phyloP scores from a whole-genome alignment of 2,329 filamentous ascomycete species.

The Dactylellina parvicollis region DNA sequence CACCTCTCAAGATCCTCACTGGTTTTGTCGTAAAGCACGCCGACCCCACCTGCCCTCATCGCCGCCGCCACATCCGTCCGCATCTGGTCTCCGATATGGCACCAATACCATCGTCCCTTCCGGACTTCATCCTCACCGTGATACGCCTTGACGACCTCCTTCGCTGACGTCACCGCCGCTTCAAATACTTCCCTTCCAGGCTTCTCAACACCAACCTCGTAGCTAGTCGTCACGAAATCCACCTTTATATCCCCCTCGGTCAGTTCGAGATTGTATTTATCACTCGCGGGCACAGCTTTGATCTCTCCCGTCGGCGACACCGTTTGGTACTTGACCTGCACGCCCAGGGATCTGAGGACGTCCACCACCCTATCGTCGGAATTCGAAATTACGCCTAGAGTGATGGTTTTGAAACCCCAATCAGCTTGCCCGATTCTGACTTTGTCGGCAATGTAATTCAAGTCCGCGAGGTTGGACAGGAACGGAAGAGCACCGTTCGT shows the following conservation, averaged over 20 bases:
- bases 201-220: conserved; percentile 71
- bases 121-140: conserved; percentile 50
- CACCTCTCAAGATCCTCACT: not conserved
- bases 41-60: conserved; percentile 70
- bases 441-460: conserved; percentile 28
- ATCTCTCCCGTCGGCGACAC: conserved; percentile 58
- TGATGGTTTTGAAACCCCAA: conserved; percentile 58
- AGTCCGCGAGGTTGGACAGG: conserved; percentile 62
- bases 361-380: conserved; percentile 70
- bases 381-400: conserved; percentile 71
- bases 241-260: conserved; percentile 59
- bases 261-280: not conserved
- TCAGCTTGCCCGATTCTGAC: not conserved
- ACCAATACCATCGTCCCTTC: conserved; percentile 60
- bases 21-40: conserved; percentile 63
- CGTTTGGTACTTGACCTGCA: not conserved
- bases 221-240: conserved; percentile 71
- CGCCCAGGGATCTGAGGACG: conserved; percentile 67
- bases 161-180: conserved; percentile 63
- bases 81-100: conserved; percentile 69
- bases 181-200: conserved; percentile 69
- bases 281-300: conserved; percentile 56
- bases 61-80: conserved; percentile 70
- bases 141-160: conserved; percentile 6
- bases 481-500: conserved; percentile 64